Conservation (phyloP, 768 basidiomycete genomes). For the Tephrocybe rancida region DNA sequence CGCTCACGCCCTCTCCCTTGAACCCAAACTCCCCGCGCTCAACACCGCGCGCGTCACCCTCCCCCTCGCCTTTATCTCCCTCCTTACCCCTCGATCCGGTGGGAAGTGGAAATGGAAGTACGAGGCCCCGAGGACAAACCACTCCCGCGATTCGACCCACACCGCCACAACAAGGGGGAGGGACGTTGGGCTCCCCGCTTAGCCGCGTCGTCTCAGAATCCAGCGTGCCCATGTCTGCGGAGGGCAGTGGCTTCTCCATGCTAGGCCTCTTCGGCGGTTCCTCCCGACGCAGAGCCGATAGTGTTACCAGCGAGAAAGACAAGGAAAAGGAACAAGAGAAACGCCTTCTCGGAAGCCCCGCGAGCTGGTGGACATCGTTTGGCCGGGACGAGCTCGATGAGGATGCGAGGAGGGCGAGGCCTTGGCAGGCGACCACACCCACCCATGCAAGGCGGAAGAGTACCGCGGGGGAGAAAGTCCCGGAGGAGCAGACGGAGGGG, state of each 20-base stretch:
- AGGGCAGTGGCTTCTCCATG: conserved; percentile 5
- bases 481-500: conserved; percentile 41
- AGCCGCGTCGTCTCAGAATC: conserved; percentile 17
- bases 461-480: conserved; percentile 30
- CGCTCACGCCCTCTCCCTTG: too few species aligned
- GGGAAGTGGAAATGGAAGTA: too few species aligned
- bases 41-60: too few species aligned
- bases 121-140: conserved; percentile 10
- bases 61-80: too few species aligned
- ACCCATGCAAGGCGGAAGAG: conserved; percentile 29
- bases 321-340: background rate
- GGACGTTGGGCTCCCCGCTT: conserved; percentile 10
- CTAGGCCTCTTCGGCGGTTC: background rate
- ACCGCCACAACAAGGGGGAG: background rate
- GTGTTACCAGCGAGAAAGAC: background rate
- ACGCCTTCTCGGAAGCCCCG: background rate
- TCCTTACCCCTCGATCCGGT: too few species aligned
- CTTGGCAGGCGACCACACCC: conserved; percentile 23
- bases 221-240: background rate
- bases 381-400: background rate
- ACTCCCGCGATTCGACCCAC: conserved; percentile 8
- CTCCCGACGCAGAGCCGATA: background rate
- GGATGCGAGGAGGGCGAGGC: conserved; percentile 13
- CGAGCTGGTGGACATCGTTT: background rate
- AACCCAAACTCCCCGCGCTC: too few species aligned